phyloP scores from a whole-genome alignment of 805 yeast species.

The Starmerella khaoyaiensis region DNA sequence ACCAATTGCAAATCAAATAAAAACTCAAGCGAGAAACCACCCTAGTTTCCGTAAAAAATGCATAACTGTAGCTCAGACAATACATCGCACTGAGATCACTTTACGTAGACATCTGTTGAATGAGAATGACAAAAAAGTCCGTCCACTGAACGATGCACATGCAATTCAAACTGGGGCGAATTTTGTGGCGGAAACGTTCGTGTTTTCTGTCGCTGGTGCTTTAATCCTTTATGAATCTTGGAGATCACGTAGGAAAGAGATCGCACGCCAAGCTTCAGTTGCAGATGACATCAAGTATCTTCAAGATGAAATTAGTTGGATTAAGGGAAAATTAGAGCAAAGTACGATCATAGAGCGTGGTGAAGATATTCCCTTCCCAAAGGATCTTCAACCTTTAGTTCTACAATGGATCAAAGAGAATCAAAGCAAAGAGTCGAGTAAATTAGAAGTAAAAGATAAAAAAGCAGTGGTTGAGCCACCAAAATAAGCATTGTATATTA shows the following conservation, averaged over 20 bases:
- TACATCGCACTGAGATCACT: slow-evolving; percentile 52
- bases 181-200: slow-evolving; percentile 61
- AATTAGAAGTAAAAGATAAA: no score
- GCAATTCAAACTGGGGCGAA: slow-evolving; percentile 78
- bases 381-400: slow-evolving; percentile 35
- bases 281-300: slow-evolving; percentile 59
- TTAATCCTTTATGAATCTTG: slow-evolving; percentile 58
- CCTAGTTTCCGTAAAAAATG: slow-evolving; percentile 49
- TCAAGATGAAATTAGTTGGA: slow-evolving; percentile 55
- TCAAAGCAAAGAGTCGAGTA: background rate
- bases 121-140: slow-evolving; percentile 36
- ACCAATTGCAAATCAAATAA: slow-evolving; percentile 61
- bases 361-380: slow-evolving; percentile 29
- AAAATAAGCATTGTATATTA: no score
- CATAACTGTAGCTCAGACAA: slow-evolving; percentile 54
- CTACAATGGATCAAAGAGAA: slow-evolving; percentile 23
- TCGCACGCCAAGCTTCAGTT: slow-evolving; percentile 46
- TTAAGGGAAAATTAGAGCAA: slow-evolving; percentile 31
- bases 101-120: slow-evolving; percentile 51
- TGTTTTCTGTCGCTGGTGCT: slow-evolving; percentile 69
- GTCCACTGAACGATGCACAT: slow-evolving; percentile 69
- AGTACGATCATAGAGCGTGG: slow-evolving; percentile 34
- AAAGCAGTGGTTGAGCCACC: no score
- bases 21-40: slow-evolving; percentile 63
- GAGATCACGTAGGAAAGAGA: slow-evolving; percentile 53